Evolutionary conservation across 2,329 filamentous ascomycete genomes (phyloP).

Genomic region (Alternaria panax): DNA sequence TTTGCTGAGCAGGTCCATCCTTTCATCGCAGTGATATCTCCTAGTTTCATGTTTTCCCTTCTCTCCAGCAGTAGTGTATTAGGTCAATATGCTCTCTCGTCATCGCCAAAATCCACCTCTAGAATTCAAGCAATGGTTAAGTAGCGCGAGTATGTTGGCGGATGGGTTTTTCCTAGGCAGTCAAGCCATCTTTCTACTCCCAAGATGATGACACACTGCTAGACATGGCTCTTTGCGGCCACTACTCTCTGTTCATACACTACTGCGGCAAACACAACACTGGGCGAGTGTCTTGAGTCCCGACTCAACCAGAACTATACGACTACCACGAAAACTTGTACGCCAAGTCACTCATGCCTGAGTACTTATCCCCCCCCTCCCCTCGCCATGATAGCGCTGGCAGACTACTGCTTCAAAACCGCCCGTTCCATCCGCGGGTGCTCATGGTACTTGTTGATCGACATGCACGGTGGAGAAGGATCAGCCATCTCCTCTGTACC

Average conservation of each 20-base stretch:
- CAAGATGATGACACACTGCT: conserved; percentile 9
- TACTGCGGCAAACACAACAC: conserved; percentile 10
- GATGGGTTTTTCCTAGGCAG: not conserved
- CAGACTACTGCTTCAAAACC: conserved; percentile 1
- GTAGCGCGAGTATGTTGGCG: not conserved
- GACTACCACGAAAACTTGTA: conserved; percentile 40
- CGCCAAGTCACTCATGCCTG: conserved; percentile 38
- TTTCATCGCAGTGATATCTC: not conserved
- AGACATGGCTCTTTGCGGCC: conserved; percentile 11
- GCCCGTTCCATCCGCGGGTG: not conserved
- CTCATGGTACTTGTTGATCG: conserved; percentile 38
- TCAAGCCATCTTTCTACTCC: not conserved
- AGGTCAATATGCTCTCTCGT: not conserved
- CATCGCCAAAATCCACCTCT: not conserved
- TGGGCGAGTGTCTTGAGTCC: conserved; percentile 30
- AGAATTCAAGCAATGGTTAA: conserved; percentile 3
- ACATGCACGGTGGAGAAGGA: conserved; percentile 33
- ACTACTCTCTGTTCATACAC: conserved; percentile 12
- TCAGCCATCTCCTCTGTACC: conserved; percentile 19
- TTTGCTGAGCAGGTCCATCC: not conserved
- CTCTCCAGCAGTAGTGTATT: conserved; percentile 2
- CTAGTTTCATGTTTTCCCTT: not conserved
- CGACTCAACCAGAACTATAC: conserved; percentile 27
- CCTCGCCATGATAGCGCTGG: conserved; percentile 25
- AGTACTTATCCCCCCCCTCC: conserved; percentile 22